Evolutionary conservation across 768 basidiomycete genomes (phyloP).

Genomic region (Paxillus rubicundulus): DNA sequence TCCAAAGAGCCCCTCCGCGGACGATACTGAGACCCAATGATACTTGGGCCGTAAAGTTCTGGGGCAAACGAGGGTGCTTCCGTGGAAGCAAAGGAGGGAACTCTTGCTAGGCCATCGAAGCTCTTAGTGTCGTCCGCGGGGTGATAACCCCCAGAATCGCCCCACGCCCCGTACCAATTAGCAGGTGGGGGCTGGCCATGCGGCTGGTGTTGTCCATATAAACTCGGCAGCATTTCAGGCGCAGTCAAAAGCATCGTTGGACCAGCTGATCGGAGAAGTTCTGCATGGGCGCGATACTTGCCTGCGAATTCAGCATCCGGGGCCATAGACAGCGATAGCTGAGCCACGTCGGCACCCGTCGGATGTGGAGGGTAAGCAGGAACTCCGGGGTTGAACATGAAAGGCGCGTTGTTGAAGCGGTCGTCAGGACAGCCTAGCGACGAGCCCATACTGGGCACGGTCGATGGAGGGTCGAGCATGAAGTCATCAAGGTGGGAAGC

Average conservation of each 20-base stretch:
- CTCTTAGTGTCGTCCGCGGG: slow-evolving; percentile 30
- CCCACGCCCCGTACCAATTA: slow-evolving; percentile 27
- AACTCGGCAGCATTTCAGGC: slow-evolving; percentile 4
- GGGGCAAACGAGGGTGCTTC: slow-evolving; percentile 22
- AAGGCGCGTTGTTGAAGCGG: slow-evolving; percentile 30
- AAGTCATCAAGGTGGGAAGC: slow-evolving; percentile 40
- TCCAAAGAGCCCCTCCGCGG: slow-evolving; percentile 36
- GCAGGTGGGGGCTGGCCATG: slow-evolving; percentile 10
- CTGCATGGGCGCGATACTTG: slow-evolving; percentile 48
- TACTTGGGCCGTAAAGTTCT: slow-evolving; percentile 15
- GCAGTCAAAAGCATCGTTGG: slow-evolving; percentile 9
- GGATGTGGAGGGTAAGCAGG: slow-evolving; percentile 17
- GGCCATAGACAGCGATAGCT: slow-evolving; percentile 18
- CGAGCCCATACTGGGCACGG: slow-evolving; percentile 28
- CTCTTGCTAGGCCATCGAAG: slow-evolving; percentile 17
- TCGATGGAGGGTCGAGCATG: slow-evolving; percentile 39
- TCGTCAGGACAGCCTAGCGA: slow-evolving; percentile 24
- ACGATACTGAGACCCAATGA: slow-evolving; percentile 27
- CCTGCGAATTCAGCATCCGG: slow-evolving; percentile 41
- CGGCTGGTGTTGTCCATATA: slow-evolving; percentile 22
- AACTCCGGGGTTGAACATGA: slow-evolving; percentile 26
- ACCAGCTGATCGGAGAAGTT: slow-evolving; percentile 39
- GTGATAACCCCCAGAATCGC: slow-evolving; percentile 21
- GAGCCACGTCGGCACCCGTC: slow-evolving; percentile 18
- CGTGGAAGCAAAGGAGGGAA: slow-evolving; percentile 20